A percentile compares a stretch with the other conserved stretches of the same genome.
Evolutionary conservation across 116 monocot species (phyloP).

Genomic region (Posidonia oceanica): DNA sequence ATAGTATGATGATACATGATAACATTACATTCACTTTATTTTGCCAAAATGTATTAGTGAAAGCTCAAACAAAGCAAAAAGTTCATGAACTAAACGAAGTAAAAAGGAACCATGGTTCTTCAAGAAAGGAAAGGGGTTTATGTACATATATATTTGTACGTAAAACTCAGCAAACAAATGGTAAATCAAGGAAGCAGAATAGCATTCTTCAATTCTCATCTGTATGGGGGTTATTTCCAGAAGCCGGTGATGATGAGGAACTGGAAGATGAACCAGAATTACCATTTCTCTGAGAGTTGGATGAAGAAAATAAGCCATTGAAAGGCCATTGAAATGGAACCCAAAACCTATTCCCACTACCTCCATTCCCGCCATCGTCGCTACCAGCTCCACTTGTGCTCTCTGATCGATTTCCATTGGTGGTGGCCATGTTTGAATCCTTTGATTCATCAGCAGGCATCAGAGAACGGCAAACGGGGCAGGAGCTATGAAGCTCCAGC

Average conservation of each 20-base stretch:
- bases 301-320: conserved; percentile 38
- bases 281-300: conserved; percentile 20
- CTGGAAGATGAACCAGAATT: conserved; percentile 9
- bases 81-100: too few relatives aligned
- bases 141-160: too few relatives aligned
- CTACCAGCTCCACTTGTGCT: background rate
- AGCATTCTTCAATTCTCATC: conserved; percentile 3
- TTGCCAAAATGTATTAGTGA: too few relatives aligned
- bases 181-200: background rate
- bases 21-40: too few relatives aligned
- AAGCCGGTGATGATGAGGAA: background rate
- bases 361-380: background rate
- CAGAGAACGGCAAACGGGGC: conserved; percentile 67
- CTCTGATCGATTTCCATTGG: background rate
- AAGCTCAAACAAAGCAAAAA: too few relatives aligned
- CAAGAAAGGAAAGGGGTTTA: too few relatives aligned
- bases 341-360: background rate
- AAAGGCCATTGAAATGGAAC: conserved; percentile 41
- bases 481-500: conserved; percentile 56
- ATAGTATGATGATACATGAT: too few relatives aligned
- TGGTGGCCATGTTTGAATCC: background rate
- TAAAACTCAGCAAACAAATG: background rate
- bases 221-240: background rate
- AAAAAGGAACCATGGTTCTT: too few relatives aligned
- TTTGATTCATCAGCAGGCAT: conserved; percentile 26